Conservation (phyloP, 2,329 filamentous ascomycete genomes). For the Aureobasidium uvarum region DNA sequence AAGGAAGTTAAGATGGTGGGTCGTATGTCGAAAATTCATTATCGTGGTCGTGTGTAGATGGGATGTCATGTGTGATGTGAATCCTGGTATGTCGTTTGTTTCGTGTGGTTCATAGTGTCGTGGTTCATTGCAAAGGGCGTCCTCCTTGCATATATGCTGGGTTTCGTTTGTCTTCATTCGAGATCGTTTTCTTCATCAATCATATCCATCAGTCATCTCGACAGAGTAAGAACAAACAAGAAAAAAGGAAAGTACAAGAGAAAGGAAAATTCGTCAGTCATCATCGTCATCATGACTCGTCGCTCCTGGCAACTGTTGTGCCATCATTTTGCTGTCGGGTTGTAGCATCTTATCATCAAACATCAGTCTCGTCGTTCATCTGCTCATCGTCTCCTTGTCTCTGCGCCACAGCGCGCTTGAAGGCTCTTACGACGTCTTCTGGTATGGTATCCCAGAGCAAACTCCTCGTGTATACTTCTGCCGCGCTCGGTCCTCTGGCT, state of each 20-base stretch:
- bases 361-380: conserved; percentile 20
- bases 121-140: not conserved
- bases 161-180: not conserved
- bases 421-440: conserved; percentile 84
- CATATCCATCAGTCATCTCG: not conserved
- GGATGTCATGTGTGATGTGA: not conserved
- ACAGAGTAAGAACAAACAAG: not conserved
- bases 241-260: not conserved
- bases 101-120: not conserved
- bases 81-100: not conserved
- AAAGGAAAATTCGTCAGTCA: not conserved
- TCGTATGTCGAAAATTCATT: not conserved
- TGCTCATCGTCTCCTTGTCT: conserved; percentile 41
- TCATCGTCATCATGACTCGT: conserved; percentile 4
- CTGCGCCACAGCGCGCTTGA: conserved; percentile 85
- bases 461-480: conserved; percentile 89
- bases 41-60: not conserved
- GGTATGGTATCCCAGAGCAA: conserved; percentile 94
- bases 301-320: not conserved
- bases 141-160: not conserved
- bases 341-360: not conserved
- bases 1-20: not conserved
- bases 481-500: conserved; percentile 55
- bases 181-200: not conserved
- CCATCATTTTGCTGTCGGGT: not conserved